Evolutionary conservation across 306 rosid species (phyloP).

Genomic region (Spatholobus suberectus): DNA sequence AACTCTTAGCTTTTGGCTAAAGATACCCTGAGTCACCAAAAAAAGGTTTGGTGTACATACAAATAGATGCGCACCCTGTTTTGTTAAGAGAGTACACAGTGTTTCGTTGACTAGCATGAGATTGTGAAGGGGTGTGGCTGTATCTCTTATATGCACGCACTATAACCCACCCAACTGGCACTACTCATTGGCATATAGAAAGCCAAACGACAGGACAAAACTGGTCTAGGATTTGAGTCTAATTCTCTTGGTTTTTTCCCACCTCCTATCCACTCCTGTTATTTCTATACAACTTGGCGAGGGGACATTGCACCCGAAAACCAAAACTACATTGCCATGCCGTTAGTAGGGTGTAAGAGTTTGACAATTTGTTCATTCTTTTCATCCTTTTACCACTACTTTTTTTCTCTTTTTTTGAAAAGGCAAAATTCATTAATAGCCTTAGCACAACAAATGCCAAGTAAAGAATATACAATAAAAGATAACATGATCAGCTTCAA

Average conservation of each 20-base stretch:
- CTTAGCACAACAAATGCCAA: too few relatives aligned
- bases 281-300: conserved; percentile 38
- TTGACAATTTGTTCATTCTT: not conserved
- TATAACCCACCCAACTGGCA: conserved; percentile 67
- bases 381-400: not conserved
- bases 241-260: conserved; percentile 48
- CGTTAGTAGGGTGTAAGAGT: conserved; percentile 13
- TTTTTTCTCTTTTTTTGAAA: too few relatives aligned
- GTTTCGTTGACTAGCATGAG: conserved; percentile 90
- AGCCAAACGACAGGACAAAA: conserved; percentile 58
- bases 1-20: too few relatives aligned
- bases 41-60: too few relatives aligned
- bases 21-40: too few relatives aligned
- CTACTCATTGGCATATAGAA: conserved; percentile 43
- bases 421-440: too few relatives aligned
- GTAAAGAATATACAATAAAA: too few relatives aligned
- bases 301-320: conserved; percentile 13
- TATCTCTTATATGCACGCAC: conserved; percentile 48
- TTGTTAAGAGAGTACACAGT: conserved; percentile 61
- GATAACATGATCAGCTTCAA: too few relatives aligned
- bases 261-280: conserved; percentile 29
- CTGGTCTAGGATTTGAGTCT: conserved; percentile 51
- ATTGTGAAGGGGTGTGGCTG: conserved; percentile 62
- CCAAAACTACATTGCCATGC: conserved; percentile 45
- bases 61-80: conserved; percentile 66